Conservation (phyloP, 768 basidiomycete species). For the Kondoa malvinella region DNA sequence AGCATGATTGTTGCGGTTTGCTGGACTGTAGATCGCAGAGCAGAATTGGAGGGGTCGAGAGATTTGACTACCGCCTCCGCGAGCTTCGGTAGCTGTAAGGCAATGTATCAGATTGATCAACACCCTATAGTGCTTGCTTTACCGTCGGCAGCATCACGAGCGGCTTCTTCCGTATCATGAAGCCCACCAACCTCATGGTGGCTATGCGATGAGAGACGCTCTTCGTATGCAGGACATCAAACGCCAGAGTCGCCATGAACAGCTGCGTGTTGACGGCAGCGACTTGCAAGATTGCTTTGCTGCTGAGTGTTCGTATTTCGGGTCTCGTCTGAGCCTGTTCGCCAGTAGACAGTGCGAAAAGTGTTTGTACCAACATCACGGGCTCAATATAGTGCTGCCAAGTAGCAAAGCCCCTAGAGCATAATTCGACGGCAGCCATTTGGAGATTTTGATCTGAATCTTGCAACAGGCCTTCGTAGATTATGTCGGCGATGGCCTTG, state of each 20-base stretch:
- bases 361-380: constrained; percentile 63
- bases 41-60: constrained; percentile 68
- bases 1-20: constrained; percentile 79
- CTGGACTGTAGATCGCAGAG: constrained; percentile 58
- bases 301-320: constrained; percentile 55
- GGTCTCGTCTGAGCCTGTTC: constrained; percentile 42
- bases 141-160: constrained; percentile 1
- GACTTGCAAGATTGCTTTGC: constrained; percentile 66
- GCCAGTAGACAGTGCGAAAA: constrained; percentile 64
- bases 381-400: constrained; percentile 92
- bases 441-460: not conserved
- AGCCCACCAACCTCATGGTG: constrained; percentile 82
- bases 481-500: not conserved
- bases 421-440: constrained; percentile 64
- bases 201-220: constrained; percentile 62
- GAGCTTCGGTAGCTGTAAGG: constrained; percentile 58
- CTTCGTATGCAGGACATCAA: constrained; percentile 62
- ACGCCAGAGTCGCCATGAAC: constrained; percentile 81
- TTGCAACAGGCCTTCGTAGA: not conserved
- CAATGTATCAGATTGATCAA: not conserved
- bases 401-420: constrained; percentile 73
- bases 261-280: constrained; percentile 65
- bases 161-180: constrained; percentile 60
- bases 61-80: constrained; percentile 94
- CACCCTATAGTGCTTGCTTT: not conserved